Base-by-base conservation (phyloP, 164 flowering plant species). In the Vitis rupestris region DNA sequence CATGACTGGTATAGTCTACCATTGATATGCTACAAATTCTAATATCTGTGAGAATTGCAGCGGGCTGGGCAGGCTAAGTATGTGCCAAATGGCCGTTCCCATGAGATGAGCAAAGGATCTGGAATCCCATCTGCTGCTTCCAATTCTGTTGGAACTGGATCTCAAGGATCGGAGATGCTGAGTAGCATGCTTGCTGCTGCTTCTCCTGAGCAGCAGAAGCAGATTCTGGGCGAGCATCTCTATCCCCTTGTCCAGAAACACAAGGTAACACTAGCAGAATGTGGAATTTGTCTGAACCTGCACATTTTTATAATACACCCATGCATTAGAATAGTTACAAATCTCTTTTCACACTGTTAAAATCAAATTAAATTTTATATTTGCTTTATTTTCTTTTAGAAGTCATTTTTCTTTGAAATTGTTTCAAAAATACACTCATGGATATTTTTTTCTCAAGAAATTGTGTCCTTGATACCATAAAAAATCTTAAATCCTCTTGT, bases 191-290 rank as follows among this genome's bases (percentile, higher is more conserved):
- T 93, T 61, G 82, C 94, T 64, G 87, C 90, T 37, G 86, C 92
- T 72, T 52, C 90, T 23, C 93, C 93, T 2, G 85, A 83, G 63
- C 85, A 86, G 59, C 91, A 87, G 81, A 93, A 91, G 69, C 86
- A 81, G 69, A 87, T 91, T 37, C 84, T 93, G 55, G 98, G 98
- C 31, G 94, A 90, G 78, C 88, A 73, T 11, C 91, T 93, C 37
- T 90, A 74, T 69, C 94, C 93, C 9, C 91, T 87, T 27, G 96
- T 93, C 48, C 71, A 70, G 73, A 81, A 85, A 58, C 90, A 73
- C n/a, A 76, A 90, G 94, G 98, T 91, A 79, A 63, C 53, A 29
- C 15, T 59, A 30, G 13, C 59, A 56, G 44, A 37, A 37, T 6
- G 7, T 37, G 44, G 44, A 37, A 37, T 37, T 37, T 37, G 6